Conservation (phyloP, 2,329 filamentous ascomycete species). For the Teratosphaeria zuluensis region DNA sequence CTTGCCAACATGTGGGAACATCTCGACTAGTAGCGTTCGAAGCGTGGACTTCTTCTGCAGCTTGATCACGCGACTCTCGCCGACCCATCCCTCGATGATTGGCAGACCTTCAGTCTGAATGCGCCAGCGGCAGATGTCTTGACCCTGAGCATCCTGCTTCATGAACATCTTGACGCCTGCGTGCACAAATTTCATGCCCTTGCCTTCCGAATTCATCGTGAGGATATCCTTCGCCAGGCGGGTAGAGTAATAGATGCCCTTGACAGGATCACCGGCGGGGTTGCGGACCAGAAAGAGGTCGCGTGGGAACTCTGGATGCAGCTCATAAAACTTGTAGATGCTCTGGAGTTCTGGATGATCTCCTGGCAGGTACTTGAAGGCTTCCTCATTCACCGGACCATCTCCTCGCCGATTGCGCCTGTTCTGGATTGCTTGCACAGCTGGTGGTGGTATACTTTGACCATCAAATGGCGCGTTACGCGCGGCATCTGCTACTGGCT, state of each 20-base stretch:
- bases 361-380: constrained; percentile 78
- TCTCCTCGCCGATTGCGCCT: constrained; percentile 13
- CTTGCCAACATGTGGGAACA: constrained; percentile 75
- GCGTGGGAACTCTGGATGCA: constrained; percentile 74
- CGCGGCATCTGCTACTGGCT: constrained; percentile 12
- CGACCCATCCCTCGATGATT: constrained; percentile 84
- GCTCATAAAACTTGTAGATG: constrained; percentile 76
- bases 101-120: constrained; percentile 92
- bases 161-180: constrained; percentile 98
- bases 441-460: constrained; percentile 10
- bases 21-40: constrained; percentile 74
- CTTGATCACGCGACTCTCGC: constrained; percentile 62
- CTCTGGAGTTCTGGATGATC: constrained; percentile 65
- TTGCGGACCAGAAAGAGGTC: constrained; percentile 96
- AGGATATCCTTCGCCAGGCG: constrained; percentile 77
- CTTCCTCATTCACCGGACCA: constrained; percentile 62
- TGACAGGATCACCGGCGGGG: constrained; percentile 73
- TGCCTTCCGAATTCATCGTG: constrained; percentile 67
- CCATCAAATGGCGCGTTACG: constrained; percentile 17
- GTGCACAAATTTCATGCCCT: constrained; percentile 90
- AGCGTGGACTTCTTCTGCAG: constrained; percentile 72
- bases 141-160: constrained; percentile 85
- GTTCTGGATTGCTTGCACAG: constrained; percentile 4
- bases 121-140: constrained; percentile 82
- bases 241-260: constrained; percentile 95